Evolutionary conservation across 1,139 yeast genomes (phyloP), one percentile per base, ranked within the genome.

Genomic region (Keqinozyma sinolaborantium): DNA sequence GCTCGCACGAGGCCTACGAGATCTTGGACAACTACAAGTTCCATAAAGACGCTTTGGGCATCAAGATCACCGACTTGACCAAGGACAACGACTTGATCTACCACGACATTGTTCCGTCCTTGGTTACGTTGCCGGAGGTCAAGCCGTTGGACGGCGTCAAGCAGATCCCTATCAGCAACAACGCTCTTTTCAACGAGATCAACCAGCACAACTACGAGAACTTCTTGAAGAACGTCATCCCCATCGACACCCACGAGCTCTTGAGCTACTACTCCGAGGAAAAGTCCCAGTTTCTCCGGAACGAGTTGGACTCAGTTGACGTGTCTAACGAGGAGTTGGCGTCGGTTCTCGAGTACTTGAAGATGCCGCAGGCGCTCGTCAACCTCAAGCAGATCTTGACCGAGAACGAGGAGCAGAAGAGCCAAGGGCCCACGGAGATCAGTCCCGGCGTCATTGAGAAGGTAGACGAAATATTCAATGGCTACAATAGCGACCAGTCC

Each of bases 41-140:
- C 34, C 77, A 70, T 35, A 56, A 60, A 28, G 76, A 70, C 39
- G 61, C 72, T 0, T 56, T 73, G 32, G 56, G 58, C 16, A 64
- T 68, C 25, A 73, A 74, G 30, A 50, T 77, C 27, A 53, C 54
- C 3, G 69, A 71, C 7, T 53, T 84, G 40, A 78, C 71, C 23
- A 86, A 84, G 46, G 97, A 92, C 50, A 92, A 92, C 50, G 97
- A 92, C 51, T 81, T 79, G 48, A 86, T 92, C 28, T 92, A 85
- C 48, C 95, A 92, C 53, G 90, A 83, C 16, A 52, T 70, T 2
- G 64, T 90, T 10, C 95, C 95, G 1, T 69, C 77, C 11, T 62
- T 66, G 20, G 73, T 72, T 3, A 65, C 80, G 1, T 50, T 85
- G 8, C 67, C 81, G 1, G 77, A 71, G 10, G 67, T 87, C 7